Conservation (phyloP, 192 early-diverging fungal species). For the Gamsiella multidivaricata region DNA sequence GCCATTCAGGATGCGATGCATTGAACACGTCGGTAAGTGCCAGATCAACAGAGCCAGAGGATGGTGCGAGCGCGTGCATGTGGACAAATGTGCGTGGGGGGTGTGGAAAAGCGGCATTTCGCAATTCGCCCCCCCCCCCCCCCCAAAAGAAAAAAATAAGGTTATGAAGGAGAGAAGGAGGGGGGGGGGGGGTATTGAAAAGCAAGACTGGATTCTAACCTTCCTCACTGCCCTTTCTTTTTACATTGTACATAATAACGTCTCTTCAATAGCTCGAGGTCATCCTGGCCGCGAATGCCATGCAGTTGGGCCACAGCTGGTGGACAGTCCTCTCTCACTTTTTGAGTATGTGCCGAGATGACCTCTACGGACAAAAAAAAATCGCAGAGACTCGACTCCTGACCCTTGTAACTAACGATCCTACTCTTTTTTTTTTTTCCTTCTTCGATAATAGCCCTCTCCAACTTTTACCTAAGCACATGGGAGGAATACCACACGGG, state of each 20-base stretch:
- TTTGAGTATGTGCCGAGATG: constrained; percentile 23
- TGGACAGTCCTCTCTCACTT: constrained; percentile 51
- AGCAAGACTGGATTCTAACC: not conserved
- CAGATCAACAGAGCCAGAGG: not conserved
- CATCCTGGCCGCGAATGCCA: constrained; percentile 42
- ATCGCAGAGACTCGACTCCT: too few species aligned
- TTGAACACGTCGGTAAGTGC: constrained; percentile 63
- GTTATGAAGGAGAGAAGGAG: constrained; percentile 23
- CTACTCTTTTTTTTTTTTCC: too few species aligned
- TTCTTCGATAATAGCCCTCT: constrained; percentile 58
- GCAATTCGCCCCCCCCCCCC: not conserved
- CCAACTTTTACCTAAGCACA: constrained; percentile 92
- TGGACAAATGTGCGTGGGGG: too few species aligned
- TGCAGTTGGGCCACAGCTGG: constrained; percentile 53
- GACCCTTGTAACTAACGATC: too few species aligned
- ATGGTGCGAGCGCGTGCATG: not conserved
- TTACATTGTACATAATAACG: not conserved
- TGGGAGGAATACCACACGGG: constrained; percentile 97
- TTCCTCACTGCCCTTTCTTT: not conserved
- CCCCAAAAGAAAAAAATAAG: constrained; percentile 25
- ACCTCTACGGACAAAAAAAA: not conserved
- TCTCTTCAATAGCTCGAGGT: constrained; percentile 33
- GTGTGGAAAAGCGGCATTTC: too few species aligned
- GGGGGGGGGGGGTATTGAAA: not conserved
- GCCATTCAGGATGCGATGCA: constrained; percentile 65